A percentile compares a stretch with the other conserved stretches of the same genome.
Conservation (phyloP, 2,329 filamentous ascomycete genomes). For the Calonectria fujianensis region DNA sequence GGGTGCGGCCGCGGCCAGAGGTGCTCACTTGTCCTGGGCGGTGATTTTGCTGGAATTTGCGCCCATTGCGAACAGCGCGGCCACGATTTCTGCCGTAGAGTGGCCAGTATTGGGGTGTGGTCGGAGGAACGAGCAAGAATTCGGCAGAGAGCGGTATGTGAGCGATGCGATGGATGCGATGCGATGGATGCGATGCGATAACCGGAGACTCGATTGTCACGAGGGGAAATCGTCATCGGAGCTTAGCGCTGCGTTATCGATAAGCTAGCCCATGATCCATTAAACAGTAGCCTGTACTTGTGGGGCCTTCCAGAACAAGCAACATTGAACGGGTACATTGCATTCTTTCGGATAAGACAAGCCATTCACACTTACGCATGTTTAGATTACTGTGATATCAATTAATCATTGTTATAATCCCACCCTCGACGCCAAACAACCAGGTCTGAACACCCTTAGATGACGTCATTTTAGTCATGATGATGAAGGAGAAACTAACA, state of each 20-base stretch:
- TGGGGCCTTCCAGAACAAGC: slow-evolving; percentile 16
- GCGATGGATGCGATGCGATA: slow-evolving; percentile 35
- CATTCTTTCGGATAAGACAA: background rate
- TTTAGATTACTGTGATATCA: background rate
- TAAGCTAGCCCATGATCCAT: slow-evolving; percentile 42
- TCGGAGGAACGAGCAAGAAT: background rate
- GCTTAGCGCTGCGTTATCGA: slow-evolving; percentile 52
- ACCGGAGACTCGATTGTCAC: slow-evolving; percentile 48
- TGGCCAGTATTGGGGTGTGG: slow-evolving; percentile 23
- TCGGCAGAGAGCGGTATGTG: slow-evolving; percentile 29
- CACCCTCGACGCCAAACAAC: background rate
- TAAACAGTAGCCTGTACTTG: slow-evolving; percentile 16
- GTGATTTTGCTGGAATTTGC: slow-evolving; percentile 75
- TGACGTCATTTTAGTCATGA: background rate
- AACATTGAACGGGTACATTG: slow-evolving; percentile 12
- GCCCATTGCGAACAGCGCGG: slow-evolving; percentile 66
- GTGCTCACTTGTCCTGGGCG: slow-evolving; percentile 87
- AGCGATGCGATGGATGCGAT: slow-evolving; percentile 33
- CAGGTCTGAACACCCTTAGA: background rate
- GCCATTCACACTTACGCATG: background rate
- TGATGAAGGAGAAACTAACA: background rate
- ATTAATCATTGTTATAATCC: background rate
- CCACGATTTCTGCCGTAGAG: slow-evolving; percentile 31
- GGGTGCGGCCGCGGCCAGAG: slow-evolving; percentile 28
- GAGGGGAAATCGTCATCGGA: slow-evolving; percentile 55